Percentiles rank a stretch among this genome's conserved stretches.
These are phyloP conservation scores for Metarhizium brunneum DNA, from an alignment of 2,329 filamentous ascomycete species.

Conservation along the genomic window DNA sequence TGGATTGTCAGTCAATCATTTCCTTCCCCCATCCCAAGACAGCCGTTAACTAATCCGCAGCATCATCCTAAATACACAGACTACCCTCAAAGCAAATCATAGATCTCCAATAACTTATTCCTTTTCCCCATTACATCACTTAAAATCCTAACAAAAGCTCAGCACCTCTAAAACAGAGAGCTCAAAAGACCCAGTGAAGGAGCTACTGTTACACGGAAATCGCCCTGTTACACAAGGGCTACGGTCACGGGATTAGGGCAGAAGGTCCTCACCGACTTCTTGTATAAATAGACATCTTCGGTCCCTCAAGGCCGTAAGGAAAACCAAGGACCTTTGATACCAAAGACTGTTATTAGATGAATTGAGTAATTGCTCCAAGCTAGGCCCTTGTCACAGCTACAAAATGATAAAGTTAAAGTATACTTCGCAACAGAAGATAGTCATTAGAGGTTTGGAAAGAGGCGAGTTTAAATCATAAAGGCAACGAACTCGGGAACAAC, in stretches of 20 bases:
- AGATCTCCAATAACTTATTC: not conserved
- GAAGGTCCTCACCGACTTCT: no score
- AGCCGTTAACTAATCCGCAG: not conserved
- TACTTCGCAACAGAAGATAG: not conserved
- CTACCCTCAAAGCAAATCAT: not conserved
- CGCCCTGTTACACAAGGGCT: no score
- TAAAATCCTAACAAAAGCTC: not conserved
- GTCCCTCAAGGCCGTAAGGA: no score
- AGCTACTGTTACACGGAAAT: no score
- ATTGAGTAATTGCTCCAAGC: no score
- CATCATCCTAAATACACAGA: not conserved
- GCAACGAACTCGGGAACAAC: not conserved
- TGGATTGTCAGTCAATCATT: no score
- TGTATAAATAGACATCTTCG: no score
- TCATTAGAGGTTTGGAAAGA: not conserved
- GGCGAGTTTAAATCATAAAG: not conserved
- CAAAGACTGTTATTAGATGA: no score
- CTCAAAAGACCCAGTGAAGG: not conserved
- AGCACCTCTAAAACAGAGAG: not conserved
- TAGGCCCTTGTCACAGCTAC: no score
- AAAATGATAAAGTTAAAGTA: not conserved
- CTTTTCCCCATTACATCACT: not conserved
- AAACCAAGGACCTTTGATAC: no score
- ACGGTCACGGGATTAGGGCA: no score
- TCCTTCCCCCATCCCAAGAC: no score